phyloP scores from a whole-genome alignment of 2,329 filamentous ascomycete species.

The Fusarium tjaetaba region DNA sequence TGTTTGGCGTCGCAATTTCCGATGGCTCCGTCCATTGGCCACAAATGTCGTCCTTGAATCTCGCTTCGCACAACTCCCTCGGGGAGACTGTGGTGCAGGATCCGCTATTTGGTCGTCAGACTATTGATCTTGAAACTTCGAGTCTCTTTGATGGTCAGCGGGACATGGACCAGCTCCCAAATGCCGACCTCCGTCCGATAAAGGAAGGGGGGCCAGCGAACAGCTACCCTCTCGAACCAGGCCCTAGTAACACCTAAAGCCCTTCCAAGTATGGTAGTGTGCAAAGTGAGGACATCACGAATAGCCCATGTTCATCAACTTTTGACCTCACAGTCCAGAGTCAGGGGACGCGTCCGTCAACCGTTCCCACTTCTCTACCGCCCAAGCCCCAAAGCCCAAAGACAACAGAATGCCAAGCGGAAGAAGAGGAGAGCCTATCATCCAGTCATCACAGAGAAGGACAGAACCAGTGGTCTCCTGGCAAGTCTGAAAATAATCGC shows the following conservation, averaged over 20 bases:
- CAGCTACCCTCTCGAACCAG: neutral
- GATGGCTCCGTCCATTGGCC: neutral
- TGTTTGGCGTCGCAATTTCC: rapidly evolving
- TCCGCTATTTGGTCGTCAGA: rapidly evolving
- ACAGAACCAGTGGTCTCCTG: rapidly evolving
- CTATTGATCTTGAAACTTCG: neutral
- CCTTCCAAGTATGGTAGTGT: too few species aligned
- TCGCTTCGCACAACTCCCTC: neutral
- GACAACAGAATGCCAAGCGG: rapidly evolving
- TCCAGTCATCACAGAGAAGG: rapidly evolving
- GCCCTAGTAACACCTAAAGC: rapidly evolving
- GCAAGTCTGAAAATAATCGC: rapidly evolving
- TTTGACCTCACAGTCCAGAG: neutral
- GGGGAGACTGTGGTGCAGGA: rapidly evolving
- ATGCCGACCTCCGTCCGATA: neutral
- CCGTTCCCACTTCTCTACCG: neutral
- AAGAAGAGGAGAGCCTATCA: rapidly evolving
- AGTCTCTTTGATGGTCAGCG: rapidly evolving
- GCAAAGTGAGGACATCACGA: rapidly evolving
- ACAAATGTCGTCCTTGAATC: rapidly evolving
- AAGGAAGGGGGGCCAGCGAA: neutral
- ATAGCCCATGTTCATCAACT: neutral
- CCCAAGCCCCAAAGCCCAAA: neutral
- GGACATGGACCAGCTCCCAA: too few species aligned
- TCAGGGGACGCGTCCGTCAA: neutral